Percentiles rank a stretch among this genome's conserved stretches.
Evolutionary conservation across 2,329 filamentous ascomycete species (phyloP).

Genomic region (Gnomoniopsis smithogilvyi): DNA sequence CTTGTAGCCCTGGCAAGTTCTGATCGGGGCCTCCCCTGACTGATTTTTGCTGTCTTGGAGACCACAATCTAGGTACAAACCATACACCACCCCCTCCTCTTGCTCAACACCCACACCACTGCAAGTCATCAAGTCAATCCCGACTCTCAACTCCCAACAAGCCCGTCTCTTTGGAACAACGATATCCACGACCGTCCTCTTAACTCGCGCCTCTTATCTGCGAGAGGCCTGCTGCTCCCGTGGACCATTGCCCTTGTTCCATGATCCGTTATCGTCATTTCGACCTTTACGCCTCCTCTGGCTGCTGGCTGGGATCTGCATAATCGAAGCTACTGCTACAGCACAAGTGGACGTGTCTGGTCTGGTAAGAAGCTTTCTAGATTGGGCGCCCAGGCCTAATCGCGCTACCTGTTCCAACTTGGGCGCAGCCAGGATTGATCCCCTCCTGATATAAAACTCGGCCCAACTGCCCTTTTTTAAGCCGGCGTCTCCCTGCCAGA

Average conservation of each 20-base stretch:
- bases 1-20: not conserved
- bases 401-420: slow-evolving; percentile 13
- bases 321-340: slow-evolving; percentile 11
- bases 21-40: not conserved
- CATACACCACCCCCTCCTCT: slow-evolving; percentile 16
- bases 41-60: slow-evolving; percentile 5
- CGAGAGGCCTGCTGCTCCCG: not conserved
- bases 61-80: slow-evolving; percentile 7
- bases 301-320: slow-evolving; percentile 13
- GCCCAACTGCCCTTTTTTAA: slow-evolving; percentile 17
- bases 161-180: slow-evolving; percentile 4
- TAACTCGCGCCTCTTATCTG: slow-evolving; percentile 3
- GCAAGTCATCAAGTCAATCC: not conserved
- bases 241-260: slow-evolving; percentile 3
- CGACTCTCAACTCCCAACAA: not conserved
- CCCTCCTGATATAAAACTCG: slow-evolving; percentile 15
- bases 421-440: slow-evolving; percentile 12
- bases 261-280: slow-evolving; percentile 7
- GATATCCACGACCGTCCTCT: not conserved
- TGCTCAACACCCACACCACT: not conserved
- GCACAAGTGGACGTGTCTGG: slow-evolving; percentile 11
- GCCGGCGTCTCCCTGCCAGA: slow-evolving; percentile 19
- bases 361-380: slow-evolving; percentile 12
- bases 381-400: slow-evolving; percentile 15
- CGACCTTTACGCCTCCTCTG: slow-evolving; percentile 9